A percentile compares a stretch with the other conserved stretches of the same genome.
These are phyloP conservation scores for Fusarium zealandicum DNA, from an alignment of 2,329 filamentous ascomycete genomes.

Conservation along the genomic window DNA sequence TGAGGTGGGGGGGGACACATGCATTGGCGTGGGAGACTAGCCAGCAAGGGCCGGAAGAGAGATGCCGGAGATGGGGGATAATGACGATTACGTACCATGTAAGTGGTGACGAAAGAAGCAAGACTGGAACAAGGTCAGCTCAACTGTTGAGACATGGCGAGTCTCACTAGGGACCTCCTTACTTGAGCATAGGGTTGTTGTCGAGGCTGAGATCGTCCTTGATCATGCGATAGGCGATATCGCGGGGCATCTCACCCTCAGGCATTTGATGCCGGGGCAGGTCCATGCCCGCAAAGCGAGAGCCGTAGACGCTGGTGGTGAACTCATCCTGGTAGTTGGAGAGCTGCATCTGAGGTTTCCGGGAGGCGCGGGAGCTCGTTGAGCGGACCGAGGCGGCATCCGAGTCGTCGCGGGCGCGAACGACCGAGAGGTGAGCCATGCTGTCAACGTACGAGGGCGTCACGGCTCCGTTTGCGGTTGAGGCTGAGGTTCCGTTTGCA, in stretches of 20 bases:
- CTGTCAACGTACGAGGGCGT: constrained; percentile 30
- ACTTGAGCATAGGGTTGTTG: constrained; percentile 88
- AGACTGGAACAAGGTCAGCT: no score
- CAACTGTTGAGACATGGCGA: no score
- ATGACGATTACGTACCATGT: constrained; percentile 74
- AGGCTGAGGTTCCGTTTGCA: constrained; percentile 32
- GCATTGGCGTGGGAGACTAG: constrained; percentile 18
- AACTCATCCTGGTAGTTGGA: constrained; percentile 63
- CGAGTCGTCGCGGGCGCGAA: constrained; percentile 49
- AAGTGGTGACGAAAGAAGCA: constrained; percentile 93
- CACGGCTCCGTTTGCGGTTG: constrained; percentile 38
- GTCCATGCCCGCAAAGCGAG: constrained; percentile 80
- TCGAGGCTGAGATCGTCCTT: constrained; percentile 93
- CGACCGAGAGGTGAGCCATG: constrained; percentile 61
- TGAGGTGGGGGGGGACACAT: not conserved
- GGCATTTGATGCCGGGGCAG: constrained; percentile 87
- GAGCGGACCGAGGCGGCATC: constrained; percentile 41
- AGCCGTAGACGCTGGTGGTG: constrained; percentile 87
- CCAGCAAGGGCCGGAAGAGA: not conserved
- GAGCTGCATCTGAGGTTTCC: constrained; percentile 53
- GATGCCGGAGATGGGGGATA: constrained; percentile 5
- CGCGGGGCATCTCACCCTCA: constrained; percentile 86
- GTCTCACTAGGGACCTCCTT: no score
- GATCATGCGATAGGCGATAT: constrained; percentile 96
- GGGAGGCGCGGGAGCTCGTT: constrained; percentile 35